These are phyloP conservation scores for Chytriomyces sp. DNA, from an alignment of 192 early-diverging fungal species.

Conservation along the genomic window DNA sequence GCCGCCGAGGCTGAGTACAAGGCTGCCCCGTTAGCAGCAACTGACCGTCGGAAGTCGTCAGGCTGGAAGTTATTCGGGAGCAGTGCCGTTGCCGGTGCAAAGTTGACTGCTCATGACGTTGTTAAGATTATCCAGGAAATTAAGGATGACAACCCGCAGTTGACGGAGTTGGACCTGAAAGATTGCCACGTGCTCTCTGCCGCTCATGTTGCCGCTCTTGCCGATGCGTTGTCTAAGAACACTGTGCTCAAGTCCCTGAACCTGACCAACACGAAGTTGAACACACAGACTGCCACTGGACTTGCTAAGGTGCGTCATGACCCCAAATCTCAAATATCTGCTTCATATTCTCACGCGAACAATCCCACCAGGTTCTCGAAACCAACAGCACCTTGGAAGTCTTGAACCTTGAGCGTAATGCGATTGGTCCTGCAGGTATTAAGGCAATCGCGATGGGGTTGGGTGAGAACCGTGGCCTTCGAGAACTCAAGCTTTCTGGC, in stretches of 20 bases:
- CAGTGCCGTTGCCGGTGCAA: neutral
- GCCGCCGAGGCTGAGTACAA: neutral
- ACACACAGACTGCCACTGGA: conserved; percentile 34
- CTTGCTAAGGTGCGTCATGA: conserved; percentile 14
- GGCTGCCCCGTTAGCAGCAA: conserved; percentile 13
- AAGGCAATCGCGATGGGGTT: conserved; percentile 33
- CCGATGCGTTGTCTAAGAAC: conserved; percentile 31
- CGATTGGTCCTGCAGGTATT: conserved; percentile 36
- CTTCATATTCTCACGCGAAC: neutral
- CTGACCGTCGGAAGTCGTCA: conserved; percentile 30
- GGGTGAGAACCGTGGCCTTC: conserved; percentile 22
- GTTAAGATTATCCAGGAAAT: conserved; percentile 19
- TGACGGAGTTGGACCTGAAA: conserved; percentile 27
- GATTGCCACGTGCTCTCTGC: conserved; percentile 33
- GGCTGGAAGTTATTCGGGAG: conserved; percentile 17
- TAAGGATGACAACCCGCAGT: neutral
- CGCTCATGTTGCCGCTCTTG: conserved; percentile 15
- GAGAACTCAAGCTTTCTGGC: conserved; percentile 28
- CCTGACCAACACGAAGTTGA: conserved; percentile 36
- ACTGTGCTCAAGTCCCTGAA: conserved; percentile 26
- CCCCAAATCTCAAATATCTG: neutral
- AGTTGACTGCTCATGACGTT: conserved; percentile 9
- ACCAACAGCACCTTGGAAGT: conserved; percentile 28
- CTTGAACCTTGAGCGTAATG: conserved; percentile 29
- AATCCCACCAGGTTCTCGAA: conserved; percentile 21